These are phyloP conservation scores for Amaranthus hypochondriacus DNA, from an alignment of 148 eudicot genomes.

Conservation along the genomic window DNA sequence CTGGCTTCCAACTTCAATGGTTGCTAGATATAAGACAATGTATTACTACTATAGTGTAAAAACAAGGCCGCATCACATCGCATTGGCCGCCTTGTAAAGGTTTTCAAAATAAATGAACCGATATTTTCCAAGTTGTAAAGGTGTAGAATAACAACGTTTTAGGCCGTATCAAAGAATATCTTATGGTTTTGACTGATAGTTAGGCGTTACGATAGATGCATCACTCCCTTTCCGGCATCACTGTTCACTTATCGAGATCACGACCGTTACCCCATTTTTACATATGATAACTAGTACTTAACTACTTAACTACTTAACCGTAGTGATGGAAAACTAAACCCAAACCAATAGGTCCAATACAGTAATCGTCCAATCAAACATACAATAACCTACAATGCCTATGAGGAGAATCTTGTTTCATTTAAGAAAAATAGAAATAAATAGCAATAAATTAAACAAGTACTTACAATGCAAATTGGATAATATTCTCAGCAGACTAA, in stretches of 20 bases:
- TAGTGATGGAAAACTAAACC: neutral
- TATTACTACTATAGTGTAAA: neutral
- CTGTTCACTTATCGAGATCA: too few relatives aligned
- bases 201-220: too few relatives aligned
- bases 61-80: neutral
- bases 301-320: neutral
- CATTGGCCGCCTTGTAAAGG: too few relatives aligned
- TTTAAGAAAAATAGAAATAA: neutral
- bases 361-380: neutral
- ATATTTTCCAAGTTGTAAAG: too few relatives aligned
- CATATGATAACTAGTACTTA: too few relatives aligned
- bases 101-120: too few relatives aligned
- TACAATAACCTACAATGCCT: neutral
- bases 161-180: too few relatives aligned
- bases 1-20: neutral
- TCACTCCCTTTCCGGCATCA: too few relatives aligned
- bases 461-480: slow-evolving; percentile 71
- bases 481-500: slow-evolving; percentile 63
- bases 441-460: neutral
- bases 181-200: too few relatives aligned
- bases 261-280: too few relatives aligned
- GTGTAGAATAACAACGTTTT: too few relatives aligned
- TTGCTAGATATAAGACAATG: neutral
- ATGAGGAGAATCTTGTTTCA: neutral
- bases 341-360: neutral